phyloP scores from a whole-genome alignment of 2,329 filamentous ascomycete species.

The Cadophora luteo-olivacea region DNA sequence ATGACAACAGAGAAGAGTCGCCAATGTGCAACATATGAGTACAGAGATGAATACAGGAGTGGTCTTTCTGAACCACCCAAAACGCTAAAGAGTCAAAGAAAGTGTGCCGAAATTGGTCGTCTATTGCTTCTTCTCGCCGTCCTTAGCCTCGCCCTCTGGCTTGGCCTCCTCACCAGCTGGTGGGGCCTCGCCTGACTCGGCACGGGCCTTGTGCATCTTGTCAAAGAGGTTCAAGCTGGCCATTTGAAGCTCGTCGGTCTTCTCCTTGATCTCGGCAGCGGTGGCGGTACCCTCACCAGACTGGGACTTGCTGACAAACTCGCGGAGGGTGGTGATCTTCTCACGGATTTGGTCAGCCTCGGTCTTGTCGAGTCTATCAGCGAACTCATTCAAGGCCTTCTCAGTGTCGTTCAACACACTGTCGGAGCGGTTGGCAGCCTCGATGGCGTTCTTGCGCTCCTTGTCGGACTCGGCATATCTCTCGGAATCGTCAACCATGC shows the following conservation, averaged over 20 bases:
- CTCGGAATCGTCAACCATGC: conserved; percentile 98
- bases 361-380: conserved; percentile 94
- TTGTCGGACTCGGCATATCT: conserved; percentile 94
- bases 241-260: conserved; percentile 97
- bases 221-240: conserved; percentile 96
- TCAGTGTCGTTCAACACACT: conserved; percentile 96
- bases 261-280: conserved; percentile 94
- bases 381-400: conserved; percentile 96
- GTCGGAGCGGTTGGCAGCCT: conserved; percentile 97
- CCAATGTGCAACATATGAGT: conserved; percentile 46
- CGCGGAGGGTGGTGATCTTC: conserved; percentile 86
- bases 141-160: conserved; percentile 76
- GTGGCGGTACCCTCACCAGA: conserved; percentile 86
- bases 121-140: conserved; percentile 68
- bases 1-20: conserved; percentile 45
- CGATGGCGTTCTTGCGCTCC: conserved; percentile 94
- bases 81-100: conserved; percentile 41
- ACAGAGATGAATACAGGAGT: conserved; percentile 38
- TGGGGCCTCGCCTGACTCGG: conserved; percentile 66
- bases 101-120: conserved; percentile 34
- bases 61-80: conserved; percentile 44
- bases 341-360: conserved; percentile 93
- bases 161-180: conserved; percentile 48
- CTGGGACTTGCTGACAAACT: conserved; percentile 94
- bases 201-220: conserved; percentile 98